Evolutionary conservation across 2,329 filamentous ascomycete genomes (phyloP), one percentile per base, ranked within the genome.

Genomic region (Phoma sp.): DNA sequence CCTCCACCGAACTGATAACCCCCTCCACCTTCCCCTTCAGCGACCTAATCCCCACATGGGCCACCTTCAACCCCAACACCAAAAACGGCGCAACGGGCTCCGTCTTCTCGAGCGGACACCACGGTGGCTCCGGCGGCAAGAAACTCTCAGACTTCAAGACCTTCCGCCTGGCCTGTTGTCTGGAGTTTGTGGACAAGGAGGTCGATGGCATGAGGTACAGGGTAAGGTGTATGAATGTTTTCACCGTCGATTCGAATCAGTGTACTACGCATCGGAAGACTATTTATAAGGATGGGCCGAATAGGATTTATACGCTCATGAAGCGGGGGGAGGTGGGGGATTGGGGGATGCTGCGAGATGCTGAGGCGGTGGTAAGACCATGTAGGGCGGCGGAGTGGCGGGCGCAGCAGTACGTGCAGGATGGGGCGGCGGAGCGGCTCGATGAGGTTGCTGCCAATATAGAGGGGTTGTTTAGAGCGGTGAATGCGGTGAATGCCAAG

Each of bases 261-360:
- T 56, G 57, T 27, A 46, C 12, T 0, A 31, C 24, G 10, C 57
- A 59, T 10, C 15, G 31, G 3, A 56, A 46, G 27, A n/a, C 44
- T 2, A 19, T 21, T 1, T 40, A 35, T 12, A 59, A 59, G 21
- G 53, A 59, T 17, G 53, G 57, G 1, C 57, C 53, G 9, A 57
- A 59, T 27, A 15, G 10, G n/a, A 40, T 59, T n/a, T 59, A 57
- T 24, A 38, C 41, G 6, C 25, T 33, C 0, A 15, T 56, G 19
- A 31, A 41, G 10, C 44, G 35, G 13, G 22, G 22, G 6, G 33
- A 46, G 15, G 21, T n/a, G 4, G 41, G 36, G 12, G 53, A 17
- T 2, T 59, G 43, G 39, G 57, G 39, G 6, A 59, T 59, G 57
- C 32, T 59, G 19, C 52, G 49, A 15, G 48, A 57, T 31, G 7